These are phyloP conservation scores for Aspergillus ruber DNA, from an alignment of 2,329 filamentous ascomycete species.

Conservation along the genomic window DNA sequence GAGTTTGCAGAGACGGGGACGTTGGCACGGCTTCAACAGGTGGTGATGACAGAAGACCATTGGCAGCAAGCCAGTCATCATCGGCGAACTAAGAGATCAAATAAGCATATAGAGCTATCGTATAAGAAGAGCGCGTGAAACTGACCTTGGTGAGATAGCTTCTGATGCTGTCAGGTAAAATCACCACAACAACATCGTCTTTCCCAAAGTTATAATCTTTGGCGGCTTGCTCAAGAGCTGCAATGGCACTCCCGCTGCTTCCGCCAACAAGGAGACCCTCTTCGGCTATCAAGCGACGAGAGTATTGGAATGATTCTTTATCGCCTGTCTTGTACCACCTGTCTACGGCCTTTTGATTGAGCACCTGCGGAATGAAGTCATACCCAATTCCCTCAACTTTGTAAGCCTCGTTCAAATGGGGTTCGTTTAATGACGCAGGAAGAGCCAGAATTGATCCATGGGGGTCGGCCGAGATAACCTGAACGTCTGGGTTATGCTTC, in stretches of 20 bases:
- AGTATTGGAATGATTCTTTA: constrained; percentile 79
- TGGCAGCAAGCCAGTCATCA: constrained; percentile 97
- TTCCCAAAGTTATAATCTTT: constrained; percentile 71
- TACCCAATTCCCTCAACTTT: constrained; percentile 99
- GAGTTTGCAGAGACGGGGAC: constrained; percentile 20
- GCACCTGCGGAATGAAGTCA: constrained; percentile 92
- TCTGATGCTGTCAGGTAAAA: constrained; percentile 91
- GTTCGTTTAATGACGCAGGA: constrained; percentile 71
- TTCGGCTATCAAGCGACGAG: constrained; percentile 84
- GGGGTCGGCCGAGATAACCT: constrained; percentile 88
- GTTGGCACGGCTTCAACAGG: constrained; percentile 38
- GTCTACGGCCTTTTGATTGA: constrained; percentile 73
- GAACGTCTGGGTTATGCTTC: constrained; percentile 80
- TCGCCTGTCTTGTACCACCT: constrained; percentile 99
- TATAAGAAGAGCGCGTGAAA: no score
- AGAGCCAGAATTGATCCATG: constrained; percentile 85
- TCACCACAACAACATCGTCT: constrained; percentile 81
- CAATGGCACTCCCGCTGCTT: constrained; percentile 86
- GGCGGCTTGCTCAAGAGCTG: constrained; percentile 68
- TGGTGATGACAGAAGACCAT: constrained; percentile 71
- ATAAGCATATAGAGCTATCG: background rate
- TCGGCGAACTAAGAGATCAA: constrained; percentile 65
- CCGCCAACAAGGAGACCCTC: constrained; percentile 91
- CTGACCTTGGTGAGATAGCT: constrained; percentile 84
- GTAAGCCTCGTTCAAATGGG: constrained; percentile 75